Percentiles rank a stretch among this genome's conserved stretches.
Conservation (phyloP, 2,329 filamentous ascomycete species). For the Calonectria multiphialidica region DNA sequence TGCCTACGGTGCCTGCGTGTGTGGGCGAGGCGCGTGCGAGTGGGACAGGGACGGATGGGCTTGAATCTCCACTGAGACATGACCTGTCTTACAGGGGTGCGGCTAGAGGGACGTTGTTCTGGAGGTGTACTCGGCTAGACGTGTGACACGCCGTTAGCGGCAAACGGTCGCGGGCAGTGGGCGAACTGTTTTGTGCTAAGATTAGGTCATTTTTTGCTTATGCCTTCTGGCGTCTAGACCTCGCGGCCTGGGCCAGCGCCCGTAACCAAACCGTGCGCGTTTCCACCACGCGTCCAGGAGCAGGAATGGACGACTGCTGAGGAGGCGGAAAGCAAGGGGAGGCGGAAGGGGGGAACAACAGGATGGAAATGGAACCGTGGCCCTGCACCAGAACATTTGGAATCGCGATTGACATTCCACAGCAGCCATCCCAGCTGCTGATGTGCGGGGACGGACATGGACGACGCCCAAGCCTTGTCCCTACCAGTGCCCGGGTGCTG, state of each 20-base stretch:
- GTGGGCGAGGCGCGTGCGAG: conserved; percentile 45
- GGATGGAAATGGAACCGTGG: neutral
- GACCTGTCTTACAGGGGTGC: conserved; percentile 22
- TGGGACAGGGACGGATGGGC: conserved; percentile 28
- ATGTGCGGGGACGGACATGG: neutral
- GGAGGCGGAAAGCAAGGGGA: no score
- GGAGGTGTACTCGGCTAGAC: neutral
- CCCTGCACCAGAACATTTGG: neutral
- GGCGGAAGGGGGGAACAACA: neutral
- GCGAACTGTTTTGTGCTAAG: conserved; percentile 2
- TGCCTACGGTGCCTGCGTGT: no score
- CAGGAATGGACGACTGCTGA: neutral
- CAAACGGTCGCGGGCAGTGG: neutral
- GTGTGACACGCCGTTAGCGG: conserved; percentile 1
- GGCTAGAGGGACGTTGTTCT: neutral
- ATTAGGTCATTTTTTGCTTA: neutral
- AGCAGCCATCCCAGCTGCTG: neutral
- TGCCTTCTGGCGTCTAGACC: neutral
- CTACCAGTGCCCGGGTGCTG: neutral
- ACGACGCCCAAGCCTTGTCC: neutral
- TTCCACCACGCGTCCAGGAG: neutral
- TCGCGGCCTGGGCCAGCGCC: neutral
- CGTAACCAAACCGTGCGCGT: neutral
- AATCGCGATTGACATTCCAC: neutral
- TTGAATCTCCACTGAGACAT: conserved; percentile 26